A percentile compares a stretch with the other conserved stretches of the same genome.
These are phyloP conservation scores for Erodium trifolium DNA, from an alignment of 441 rosid species.

Conservation along the genomic window DNA sequence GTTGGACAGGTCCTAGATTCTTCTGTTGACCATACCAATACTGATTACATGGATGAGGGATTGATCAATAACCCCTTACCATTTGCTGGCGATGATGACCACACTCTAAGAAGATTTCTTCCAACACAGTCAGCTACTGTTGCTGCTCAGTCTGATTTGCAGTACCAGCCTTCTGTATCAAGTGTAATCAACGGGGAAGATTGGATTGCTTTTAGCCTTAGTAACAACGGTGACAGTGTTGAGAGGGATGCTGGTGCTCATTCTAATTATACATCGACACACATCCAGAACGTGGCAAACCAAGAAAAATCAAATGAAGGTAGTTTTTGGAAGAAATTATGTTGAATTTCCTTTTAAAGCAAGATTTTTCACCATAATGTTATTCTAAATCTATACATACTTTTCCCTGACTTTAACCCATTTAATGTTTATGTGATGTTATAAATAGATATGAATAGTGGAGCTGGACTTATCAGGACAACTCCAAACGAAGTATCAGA, in stretches of 20 bases:
- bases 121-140: constrained; percentile 16
- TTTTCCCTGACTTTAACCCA: too few species aligned
- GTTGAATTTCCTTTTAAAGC: too few species aligned
- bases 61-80: constrained; percentile 18
- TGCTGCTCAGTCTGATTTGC: constrained; percentile 9
- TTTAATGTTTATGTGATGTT: too few species aligned
- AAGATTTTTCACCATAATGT: too few species aligned
- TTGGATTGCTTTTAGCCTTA: constrained; percentile 26
- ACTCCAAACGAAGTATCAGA: constrained; percentile 5
- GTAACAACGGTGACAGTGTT: constrained; percentile 14
- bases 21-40: constrained; percentile 7
- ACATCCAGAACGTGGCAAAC: constrained; percentile 16
- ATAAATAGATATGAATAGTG: too few species aligned
- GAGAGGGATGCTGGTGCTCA: constrained; percentile 6
- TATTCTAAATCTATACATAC: too few species aligned
- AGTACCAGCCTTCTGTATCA: constrained; percentile 4
- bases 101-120: constrained; percentile 17
- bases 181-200: constrained; percentile 11
- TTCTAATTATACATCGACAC: constrained; percentile 15
- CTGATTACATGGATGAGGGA: constrained; percentile 13
- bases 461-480: constrained; percentile 6
- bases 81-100: constrained; percentile 15
- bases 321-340: constrained; percentile 11
- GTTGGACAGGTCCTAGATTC: constrained; percentile 14
- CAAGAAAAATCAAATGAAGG: constrained; percentile 18